Evolutionary conservation across 78 protist genomes (phyloP).

Genomic region (Tieghemostelium lacteum): DNA sequence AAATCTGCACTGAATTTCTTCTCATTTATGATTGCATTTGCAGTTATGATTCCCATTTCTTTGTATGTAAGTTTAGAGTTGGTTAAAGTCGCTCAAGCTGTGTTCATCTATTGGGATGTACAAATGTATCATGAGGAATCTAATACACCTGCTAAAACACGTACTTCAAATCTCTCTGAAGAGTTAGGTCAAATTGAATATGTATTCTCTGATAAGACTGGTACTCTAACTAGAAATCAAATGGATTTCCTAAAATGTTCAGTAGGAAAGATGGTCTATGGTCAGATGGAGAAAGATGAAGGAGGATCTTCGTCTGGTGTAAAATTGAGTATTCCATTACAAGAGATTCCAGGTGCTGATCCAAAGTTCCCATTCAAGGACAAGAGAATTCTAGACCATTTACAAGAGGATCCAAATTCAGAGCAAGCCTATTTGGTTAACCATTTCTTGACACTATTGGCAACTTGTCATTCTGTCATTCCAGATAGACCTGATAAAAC

Average conservation of each 20-base stretch:
- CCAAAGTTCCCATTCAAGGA: conserved; percentile 43
- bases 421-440: conserved; percentile 49
- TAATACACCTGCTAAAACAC: conserved; percentile 59
- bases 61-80: conserved; percentile 74
- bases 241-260: conserved; percentile 83
- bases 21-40: conserved; percentile 91
- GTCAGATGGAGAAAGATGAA: conserved; percentile 26
- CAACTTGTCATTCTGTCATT: conserved; percentile 89
- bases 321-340: background rate
- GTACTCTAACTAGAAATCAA: conserved; percentile 84
- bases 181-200: conserved; percentile 83
- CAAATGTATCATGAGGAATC: conserved; percentile 45
- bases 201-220: conserved; percentile 86
- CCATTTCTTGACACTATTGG: conserved; percentile 75
- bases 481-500: conserved; percentile 83
- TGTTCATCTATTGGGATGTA: conserved; percentile 58
- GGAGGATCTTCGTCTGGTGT: background rate
- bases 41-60: conserved; percentile 84
- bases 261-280: conserved; percentile 65
- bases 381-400: conserved; percentile 41
- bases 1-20: conserved; percentile 50
- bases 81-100: conserved; percentile 73
- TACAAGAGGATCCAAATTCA: conserved; percentile 27
- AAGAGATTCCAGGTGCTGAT: conserved; percentile 53
- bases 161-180: conserved; percentile 73